phyloP scores from a whole-genome alignment of 768 basidiomycete genomes.

The Lentinula sp. region DNA sequence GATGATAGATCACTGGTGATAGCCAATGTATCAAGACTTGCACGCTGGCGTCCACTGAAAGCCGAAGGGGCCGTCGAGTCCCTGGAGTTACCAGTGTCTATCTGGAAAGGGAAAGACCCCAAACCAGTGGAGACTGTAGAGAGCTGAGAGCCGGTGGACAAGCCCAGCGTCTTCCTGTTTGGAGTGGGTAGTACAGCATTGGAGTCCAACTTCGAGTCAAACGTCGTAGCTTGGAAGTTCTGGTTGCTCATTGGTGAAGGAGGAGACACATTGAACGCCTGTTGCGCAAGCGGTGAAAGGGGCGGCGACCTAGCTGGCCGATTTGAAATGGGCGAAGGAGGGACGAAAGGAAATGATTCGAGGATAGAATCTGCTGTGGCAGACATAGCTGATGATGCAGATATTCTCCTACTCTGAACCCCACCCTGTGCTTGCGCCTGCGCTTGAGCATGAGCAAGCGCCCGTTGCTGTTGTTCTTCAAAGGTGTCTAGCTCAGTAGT shows the following conservation, averaged over 20 bases:
- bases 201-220: neutral
- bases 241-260: conserved; percentile 7
- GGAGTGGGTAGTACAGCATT: conserved; percentile 43
- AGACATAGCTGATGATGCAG: conserved; percentile 62
- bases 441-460: conserved; percentile 55
- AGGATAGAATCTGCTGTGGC: conserved; percentile 78
- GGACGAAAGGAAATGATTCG: conserved; percentile 85
- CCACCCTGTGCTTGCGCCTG: conserved; percentile 50
- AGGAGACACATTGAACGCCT: conserved; percentile 32
- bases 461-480: conserved; percentile 64
- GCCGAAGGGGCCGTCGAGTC: conserved; percentile 33
- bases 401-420: conserved; percentile 40
- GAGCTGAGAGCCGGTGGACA: conserved; percentile 72
- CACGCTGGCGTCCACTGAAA: conserved; percentile 52
- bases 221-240: conserved; percentile 15
- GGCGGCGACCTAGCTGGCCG: conserved; percentile 70
- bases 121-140: conserved; percentile 79
- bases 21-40: conserved; percentile 80
- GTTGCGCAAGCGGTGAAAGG: conserved; percentile 64
- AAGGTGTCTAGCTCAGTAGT: conserved; percentile 28
- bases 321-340: conserved; percentile 85
- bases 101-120: conserved; percentile 83
- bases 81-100: conserved; percentile 50
- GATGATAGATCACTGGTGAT: conserved; percentile 78
- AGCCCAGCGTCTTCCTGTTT: conserved; percentile 53